A percentile compares a stretch with the other conserved stretches of the same genome.
phyloP scores from a whole-genome alignment of 192 early-diverging fungal genomes.

The Coemansia sp. region DNA sequence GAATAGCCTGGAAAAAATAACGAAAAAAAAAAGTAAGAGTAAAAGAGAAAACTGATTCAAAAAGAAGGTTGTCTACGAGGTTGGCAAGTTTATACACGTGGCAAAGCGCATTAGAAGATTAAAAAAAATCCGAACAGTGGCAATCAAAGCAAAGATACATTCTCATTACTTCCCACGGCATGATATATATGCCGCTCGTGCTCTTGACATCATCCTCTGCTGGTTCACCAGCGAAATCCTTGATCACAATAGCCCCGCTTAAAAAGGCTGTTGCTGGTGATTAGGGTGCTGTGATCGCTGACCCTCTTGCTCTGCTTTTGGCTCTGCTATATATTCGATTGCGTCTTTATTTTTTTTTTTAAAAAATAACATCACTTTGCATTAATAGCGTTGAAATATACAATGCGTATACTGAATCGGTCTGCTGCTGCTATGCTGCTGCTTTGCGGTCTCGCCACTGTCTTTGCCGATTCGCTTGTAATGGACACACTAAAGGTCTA shows the following conservation, averaged over 20 bases:
- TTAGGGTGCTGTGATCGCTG: no score
- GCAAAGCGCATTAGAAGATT: no score
- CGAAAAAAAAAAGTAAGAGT: not conserved
- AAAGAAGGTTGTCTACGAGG: not conserved
- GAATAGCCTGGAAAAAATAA: not conserved
- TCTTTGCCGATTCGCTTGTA: not conserved
- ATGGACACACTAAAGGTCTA: conserved; percentile 36
- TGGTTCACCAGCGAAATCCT: no score
- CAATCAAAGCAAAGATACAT: not conserved
- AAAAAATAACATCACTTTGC: not conserved
- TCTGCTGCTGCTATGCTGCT: not conserved
- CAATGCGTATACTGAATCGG: conserved; percentile 10
- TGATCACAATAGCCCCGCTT: no score
- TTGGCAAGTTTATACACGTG: no score
- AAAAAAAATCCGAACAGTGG: no score
- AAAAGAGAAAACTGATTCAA: not conserved
- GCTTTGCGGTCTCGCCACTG: not conserved
- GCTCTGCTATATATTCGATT: no score
- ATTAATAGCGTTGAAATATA: not conserved
- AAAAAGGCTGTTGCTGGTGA: no score
- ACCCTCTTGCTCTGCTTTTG: no score
- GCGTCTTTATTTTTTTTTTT: not conserved
- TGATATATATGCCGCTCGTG: no score
- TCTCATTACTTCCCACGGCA: not conserved
- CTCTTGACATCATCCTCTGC: no score